Evolutionary conservation across 31 red algal genomes (phyloP).

Genomic region (Odonthalia washingtoniensis): DNA sequence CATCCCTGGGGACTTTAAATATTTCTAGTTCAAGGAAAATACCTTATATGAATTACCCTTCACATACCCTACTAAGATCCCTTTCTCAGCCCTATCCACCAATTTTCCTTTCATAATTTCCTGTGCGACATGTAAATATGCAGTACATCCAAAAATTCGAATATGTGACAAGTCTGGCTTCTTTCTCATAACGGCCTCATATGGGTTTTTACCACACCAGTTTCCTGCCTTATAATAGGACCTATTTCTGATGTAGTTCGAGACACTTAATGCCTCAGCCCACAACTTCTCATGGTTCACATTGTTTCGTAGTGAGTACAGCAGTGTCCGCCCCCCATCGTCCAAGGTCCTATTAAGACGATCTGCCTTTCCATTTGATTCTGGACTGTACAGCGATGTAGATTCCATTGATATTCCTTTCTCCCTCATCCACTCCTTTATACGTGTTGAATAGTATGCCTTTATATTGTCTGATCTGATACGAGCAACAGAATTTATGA

Average conservation of each 20-base stretch:
- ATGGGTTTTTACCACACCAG: not conserved
- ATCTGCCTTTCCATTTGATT: conserved; percentile 42
- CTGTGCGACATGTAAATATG: conserved; percentile 36
- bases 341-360: conserved; percentile 38
- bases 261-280: conserved; percentile 44
- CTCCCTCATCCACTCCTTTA: conserved; percentile 15
- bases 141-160: conserved; percentile 2
- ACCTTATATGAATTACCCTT: conserved; percentile 37
- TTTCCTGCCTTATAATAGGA: not conserved
- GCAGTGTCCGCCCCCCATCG: not conserved
- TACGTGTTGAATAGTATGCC: no score
- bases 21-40: not conserved
- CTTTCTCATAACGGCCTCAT: not conserved
- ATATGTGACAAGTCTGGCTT: conserved; percentile 19
- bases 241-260: conserved; percentile 25
- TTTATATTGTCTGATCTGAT: no score
- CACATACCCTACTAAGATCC: conserved; percentile 25
- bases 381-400: conserved; percentile 37
- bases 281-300: not conserved
- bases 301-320: not conserved
- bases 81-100: not conserved
- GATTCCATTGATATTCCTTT: conserved; percentile 21
- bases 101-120: not conserved
- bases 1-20: conserved; percentile 1
- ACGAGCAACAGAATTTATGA: no score